Evolutionary conservation across 768 basidiomycete genomes (phyloP).

Genomic region (Hericium alpestre): DNA sequence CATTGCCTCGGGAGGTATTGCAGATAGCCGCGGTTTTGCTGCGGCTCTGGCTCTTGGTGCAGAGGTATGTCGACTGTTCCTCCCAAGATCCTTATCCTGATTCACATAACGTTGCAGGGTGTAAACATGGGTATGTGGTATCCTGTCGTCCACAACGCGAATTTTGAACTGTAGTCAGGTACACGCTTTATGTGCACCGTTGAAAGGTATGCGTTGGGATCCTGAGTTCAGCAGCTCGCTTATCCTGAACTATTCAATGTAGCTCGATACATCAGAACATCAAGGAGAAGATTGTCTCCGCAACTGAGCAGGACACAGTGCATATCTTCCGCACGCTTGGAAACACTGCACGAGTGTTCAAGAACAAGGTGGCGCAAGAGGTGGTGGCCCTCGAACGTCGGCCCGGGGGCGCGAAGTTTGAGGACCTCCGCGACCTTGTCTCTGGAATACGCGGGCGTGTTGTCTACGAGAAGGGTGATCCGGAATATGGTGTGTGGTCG

Average conservation of each 20-base stretch:
- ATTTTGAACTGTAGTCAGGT: conserved; percentile 19
- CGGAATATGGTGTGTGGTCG: conserved; percentile 82
- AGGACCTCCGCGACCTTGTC: conserved; percentile 71
- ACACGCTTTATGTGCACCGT: conserved; percentile 90
- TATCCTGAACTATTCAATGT: not conserved
- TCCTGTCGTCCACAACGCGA: not conserved
- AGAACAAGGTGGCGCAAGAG: conserved; percentile 73
- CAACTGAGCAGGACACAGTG: conserved; percentile 72
- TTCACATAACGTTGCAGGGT: conserved; percentile 17
- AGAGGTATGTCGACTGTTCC: conserved; percentile 27
- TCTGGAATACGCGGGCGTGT: conserved; percentile 56
- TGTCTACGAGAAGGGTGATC: conserved; percentile 79
- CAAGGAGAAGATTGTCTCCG: conserved; percentile 80
- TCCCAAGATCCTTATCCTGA: not conserved
- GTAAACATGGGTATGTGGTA: conserved; percentile 60
- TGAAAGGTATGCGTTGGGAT: conserved; percentile 43
- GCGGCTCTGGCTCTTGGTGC: conserved; percentile 77
- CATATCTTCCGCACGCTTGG: conserved; percentile 85
- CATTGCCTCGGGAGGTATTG: conserved; percentile 86
- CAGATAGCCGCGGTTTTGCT: conserved; percentile 75
- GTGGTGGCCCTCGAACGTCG: conserved; percentile 77
- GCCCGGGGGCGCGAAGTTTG: conserved; percentile 80
- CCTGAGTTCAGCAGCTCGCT: not conserved
- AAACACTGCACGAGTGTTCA: conserved; percentile 80
- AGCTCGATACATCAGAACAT: conserved; percentile 83